A percentile compares a stretch with the other conserved stretches of the same genome.
phyloP scores from a whole-genome alignment of 768 basidiomycete species.

The Russula vinacea region DNA sequence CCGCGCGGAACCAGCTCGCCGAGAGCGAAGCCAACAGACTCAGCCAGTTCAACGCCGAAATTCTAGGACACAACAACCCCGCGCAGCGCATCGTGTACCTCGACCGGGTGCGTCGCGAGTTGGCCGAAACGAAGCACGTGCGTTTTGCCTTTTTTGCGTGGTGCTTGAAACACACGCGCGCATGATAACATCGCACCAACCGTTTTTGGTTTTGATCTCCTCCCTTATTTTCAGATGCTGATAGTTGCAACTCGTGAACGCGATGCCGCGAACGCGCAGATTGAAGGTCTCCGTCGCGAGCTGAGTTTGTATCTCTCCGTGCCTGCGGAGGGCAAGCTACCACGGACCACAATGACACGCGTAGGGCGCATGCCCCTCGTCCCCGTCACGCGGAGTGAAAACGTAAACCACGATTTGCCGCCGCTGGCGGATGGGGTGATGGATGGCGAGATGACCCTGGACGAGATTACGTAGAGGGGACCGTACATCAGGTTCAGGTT shows the following conservation, averaged over 20 bases:
- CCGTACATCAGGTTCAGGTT: too few species aligned
- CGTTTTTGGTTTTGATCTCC: too few species aligned
- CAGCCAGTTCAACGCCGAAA: slow-evolving; percentile 79
- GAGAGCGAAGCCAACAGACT: slow-evolving; percentile 76
- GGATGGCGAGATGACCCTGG: slow-evolving; percentile 38
- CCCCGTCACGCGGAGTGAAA: slow-evolving; percentile 30
- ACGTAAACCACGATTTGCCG: slow-evolving; percentile 24
- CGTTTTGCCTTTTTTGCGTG: slow-evolving; percentile 36
- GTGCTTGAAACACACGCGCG: too few species aligned
- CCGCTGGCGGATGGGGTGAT: slow-evolving; percentile 24
- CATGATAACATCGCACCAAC: too few species aligned
- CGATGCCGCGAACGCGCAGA: slow-evolving; percentile 34
- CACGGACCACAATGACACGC: slow-evolving; percentile 38
- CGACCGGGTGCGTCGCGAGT: slow-evolving; percentile 74
- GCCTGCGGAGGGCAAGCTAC: slow-evolving; percentile 33
- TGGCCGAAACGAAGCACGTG: slow-evolving; percentile 80
- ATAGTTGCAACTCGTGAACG: slow-evolving; percentile 36
- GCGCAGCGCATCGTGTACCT: slow-evolving; percentile 85
- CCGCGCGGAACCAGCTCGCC: slow-evolving; percentile 70
- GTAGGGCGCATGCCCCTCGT: slow-evolving; percentile 35
- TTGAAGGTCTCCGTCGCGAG: slow-evolving; percentile 37
- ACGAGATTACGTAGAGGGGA: slow-evolving; percentile 33
- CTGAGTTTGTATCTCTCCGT: slow-evolving; percentile 40
- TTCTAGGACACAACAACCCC: slow-evolving; percentile 80
- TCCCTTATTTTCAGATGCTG: slow-evolving; percentile 32